phyloP scores from a whole-genome alignment of 176 grass and related monocot species.

The Carex pumila region DNA sequence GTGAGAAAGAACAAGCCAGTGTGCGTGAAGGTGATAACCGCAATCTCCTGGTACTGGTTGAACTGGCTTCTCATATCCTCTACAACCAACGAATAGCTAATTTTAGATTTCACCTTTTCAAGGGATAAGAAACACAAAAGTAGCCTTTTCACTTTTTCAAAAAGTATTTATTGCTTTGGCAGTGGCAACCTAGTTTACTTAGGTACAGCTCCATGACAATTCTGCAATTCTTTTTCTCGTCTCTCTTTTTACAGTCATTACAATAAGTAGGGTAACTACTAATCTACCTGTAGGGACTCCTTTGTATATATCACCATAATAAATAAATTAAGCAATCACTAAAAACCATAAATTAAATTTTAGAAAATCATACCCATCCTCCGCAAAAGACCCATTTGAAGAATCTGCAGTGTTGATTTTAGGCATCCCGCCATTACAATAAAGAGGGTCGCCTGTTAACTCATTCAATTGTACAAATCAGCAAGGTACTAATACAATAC shows the following conservation, averaged over 20 bases:
- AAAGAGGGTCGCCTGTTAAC: slow-evolving; percentile 75
- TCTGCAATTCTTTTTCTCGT: not conserved
- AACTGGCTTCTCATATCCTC: slow-evolving; percentile 69
- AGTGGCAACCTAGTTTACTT: not conserved
- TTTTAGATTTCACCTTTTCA: not conserved
- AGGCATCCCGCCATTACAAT: slow-evolving; percentile 58
- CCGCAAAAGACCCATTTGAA: slow-evolving; percentile 41
- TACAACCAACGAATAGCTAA: slow-evolving; percentile 20
- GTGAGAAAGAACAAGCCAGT: slow-evolving; percentile 73
- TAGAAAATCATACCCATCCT: slow-evolving; percentile 61
- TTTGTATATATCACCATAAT: no score
- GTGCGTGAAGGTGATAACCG: slow-evolving; percentile 80
- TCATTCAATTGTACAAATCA: slow-evolving; percentile 11
- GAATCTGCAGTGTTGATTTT: slow-evolving; percentile 36
- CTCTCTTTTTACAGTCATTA: not conserved
- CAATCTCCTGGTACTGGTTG: slow-evolving; percentile 82
- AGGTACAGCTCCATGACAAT: not conserved
- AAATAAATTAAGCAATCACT: not conserved
- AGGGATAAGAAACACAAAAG: not conserved
- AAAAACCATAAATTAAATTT: slow-evolving; percentile 6
- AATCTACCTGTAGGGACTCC: not conserved
- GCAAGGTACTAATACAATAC: not conserved
- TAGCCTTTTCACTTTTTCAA: not conserved
- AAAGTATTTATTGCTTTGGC: not conserved
- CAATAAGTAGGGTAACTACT: not conserved